Base-by-base conservation (phyloP, 495 filamentous ascomycete genomes). In the Amphirosellinia nigrospora region DNA sequence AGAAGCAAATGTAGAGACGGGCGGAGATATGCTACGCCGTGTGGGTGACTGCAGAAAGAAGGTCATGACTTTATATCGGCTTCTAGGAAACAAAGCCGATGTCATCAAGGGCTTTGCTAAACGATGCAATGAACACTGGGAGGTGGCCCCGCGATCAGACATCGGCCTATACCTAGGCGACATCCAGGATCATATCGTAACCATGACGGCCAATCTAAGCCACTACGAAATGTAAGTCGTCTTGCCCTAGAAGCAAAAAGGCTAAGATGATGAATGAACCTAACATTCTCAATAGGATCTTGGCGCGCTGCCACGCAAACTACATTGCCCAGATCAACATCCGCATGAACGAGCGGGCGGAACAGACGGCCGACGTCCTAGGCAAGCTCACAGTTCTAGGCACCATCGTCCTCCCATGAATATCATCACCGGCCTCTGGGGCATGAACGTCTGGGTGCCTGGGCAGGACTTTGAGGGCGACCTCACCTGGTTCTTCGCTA, bases 71-170 rank as follows among this genome's bases (percentile, higher is more conserved):
- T 82, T 98, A 69, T 98, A 97, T 78, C 87, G 96, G 39, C 85
- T 99, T 53, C 85, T 99, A 26, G 96, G 96, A 72, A 97, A 96
- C 80, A 99, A 99, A 83, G 96, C 95, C 11, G 96, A 99, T 74
- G 96, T 99, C 32, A 98, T 99, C 82, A 98, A 98, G 83, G 94
- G 96, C 2, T 98, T 99, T 71, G 96, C 96, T n/a, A 99, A 99
- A 82, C 86, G 96, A 23, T 99, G 96, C 79, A 99, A 97, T 73
- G 96, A 99, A 82, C 93, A 95, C 71, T 99, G 96, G 94, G 93
- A 97, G 75, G 91, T 99, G 52, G 96, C 96, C 32, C 96, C 96
- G 62, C 86, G 95, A 69, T 94, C 91, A 39, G 96, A 99, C 79
- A 98, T 99, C 80, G 95, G 96, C 8, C 76, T 98, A 64, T 99